phyloP scores from a whole-genome alignment of 2,329 filamentous ascomycete species.

The Aspergillus japonicus region DNA sequence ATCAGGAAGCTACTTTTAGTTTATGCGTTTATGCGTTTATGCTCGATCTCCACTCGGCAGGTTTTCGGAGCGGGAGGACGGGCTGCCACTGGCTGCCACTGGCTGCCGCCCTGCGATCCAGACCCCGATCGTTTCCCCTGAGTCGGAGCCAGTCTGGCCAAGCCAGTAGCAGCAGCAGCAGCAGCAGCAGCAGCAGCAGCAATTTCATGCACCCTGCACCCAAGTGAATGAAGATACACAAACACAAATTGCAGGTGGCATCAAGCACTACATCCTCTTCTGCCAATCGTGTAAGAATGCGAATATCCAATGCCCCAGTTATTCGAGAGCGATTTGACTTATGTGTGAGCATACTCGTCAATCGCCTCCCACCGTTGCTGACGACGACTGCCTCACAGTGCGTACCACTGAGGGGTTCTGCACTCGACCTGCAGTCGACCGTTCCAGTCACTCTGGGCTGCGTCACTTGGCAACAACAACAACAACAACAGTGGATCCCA shows the following conservation, averaged over 20 bases:
- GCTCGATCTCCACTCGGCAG: conserved; percentile 3
- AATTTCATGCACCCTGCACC: background rate
- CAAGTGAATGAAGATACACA: no score
- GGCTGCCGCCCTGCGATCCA: conserved; percentile 10
- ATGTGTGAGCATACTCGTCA: background rate
- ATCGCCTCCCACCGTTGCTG: background rate
- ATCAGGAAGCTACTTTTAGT: background rate
- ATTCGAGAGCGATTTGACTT: background rate
- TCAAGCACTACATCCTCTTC: no score
- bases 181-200: no score
- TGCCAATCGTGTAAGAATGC: background rate
- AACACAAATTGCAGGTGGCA: no score
- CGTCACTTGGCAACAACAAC: background rate
- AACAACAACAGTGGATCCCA: background rate
- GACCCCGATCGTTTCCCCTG: conserved; percentile 2
- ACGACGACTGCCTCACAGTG: background rate
- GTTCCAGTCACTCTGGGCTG: background rate
- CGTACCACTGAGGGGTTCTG: background rate
- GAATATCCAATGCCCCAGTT: background rate
- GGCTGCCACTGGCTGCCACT: conserved; percentile 13
- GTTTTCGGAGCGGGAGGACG: conserved; percentile 1
- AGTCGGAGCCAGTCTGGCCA: background rate
- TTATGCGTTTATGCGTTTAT: background rate
- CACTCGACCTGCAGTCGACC: background rate
- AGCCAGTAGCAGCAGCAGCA: background rate